Evolutionary conservation across 805 yeast species (phyloP), one percentile per base, ranked within the genome.

Genomic region (Blastobotrys robertii): DNA sequence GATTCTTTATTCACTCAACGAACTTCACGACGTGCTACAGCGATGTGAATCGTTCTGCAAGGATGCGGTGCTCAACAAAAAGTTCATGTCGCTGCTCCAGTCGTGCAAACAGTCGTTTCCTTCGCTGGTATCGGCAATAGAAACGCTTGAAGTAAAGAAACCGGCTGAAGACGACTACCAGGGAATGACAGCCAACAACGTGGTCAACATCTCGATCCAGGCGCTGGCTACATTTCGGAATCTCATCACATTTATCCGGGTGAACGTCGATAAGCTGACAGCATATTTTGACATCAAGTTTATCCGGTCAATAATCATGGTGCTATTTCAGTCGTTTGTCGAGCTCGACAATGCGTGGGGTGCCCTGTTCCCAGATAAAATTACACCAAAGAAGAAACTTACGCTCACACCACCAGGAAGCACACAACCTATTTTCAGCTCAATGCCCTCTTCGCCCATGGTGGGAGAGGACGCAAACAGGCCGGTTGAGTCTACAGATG

Each of bases 301-400:
- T 53, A 68, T 81, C 8, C 64, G 90, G 47, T 71, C 79, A 70
- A 68, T 81, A 37, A 71, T 78, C 46, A 63, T 81, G 58, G 71
- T 79, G 4, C 52, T 79, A 7, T 73, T 72, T 53, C 81, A 84
- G 30, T 72, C 84, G 0, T 73, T 81, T 47, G 72, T 73, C 43
- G 92, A 83, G 57, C 63, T 83, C 40, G 70, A 68, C 50, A 83
- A 83, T 57, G 83, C 87, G 0, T 79, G 79, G 69, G 66, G 62
- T 39, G 55, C 71, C 0, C 48, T 76, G 15, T 54, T 56, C 4
- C 45, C 42, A 25, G 35, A 43, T 3, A 29, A 15, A 15, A 3
- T n/a, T 7, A 30, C 34, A 25, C 25, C 25, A 19, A 19, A 19
- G 25, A 19, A 19, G 6, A 19, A 19, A 19, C 25, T 19, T 19